phyloP scores from a whole-genome alignment of 768 basidiomycete genomes.

The Phaeotremella fagi region DNA sequence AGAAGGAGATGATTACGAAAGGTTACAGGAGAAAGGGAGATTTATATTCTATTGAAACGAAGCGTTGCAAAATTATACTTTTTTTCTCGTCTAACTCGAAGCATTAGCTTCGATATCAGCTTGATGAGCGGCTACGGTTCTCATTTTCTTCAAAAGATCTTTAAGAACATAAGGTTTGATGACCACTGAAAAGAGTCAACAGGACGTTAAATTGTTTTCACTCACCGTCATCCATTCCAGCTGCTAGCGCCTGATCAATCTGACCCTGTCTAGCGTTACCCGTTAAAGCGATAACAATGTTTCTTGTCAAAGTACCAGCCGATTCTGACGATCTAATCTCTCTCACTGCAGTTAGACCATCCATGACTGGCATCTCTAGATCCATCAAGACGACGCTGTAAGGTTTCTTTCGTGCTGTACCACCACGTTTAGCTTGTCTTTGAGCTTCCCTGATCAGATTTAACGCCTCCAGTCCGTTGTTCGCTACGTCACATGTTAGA shows the following conservation, averaged over 20 bases:
- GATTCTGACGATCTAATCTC: constrained; percentile 34
- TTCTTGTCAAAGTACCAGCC: constrained; percentile 24
- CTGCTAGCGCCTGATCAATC: constrained; percentile 29
- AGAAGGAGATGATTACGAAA: too few species aligned
- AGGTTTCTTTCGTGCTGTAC: constrained; percentile 11
- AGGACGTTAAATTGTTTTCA: not conserved
- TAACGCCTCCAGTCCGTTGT: constrained; percentile 43
- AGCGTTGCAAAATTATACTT: too few species aligned
- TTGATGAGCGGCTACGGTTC: not conserved
- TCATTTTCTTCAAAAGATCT: constrained; percentile 18
- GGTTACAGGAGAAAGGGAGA: too few species aligned
- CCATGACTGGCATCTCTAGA: constrained; percentile 48
- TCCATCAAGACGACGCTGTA: constrained; percentile 43
- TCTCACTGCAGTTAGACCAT: constrained; percentile 41
- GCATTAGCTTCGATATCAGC: too few species aligned
- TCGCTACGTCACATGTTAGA: constrained; percentile 39
- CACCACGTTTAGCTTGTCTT: constrained; percentile 17
- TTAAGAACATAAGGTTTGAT: constrained; percentile 26
- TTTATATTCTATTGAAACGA: too few species aligned
- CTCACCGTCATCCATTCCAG: constrained; percentile 36
- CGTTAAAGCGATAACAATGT: constrained; percentile 38
- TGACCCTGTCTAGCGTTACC: constrained; percentile 39
- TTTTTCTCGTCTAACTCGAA: too few species aligned
- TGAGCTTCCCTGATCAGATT: constrained; percentile 32
- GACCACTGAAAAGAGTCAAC: constrained; percentile 6